Evolutionary conservation across 257 asterid genomes (phyloP).

Genomic region (Solanum verrucosum): DNA sequence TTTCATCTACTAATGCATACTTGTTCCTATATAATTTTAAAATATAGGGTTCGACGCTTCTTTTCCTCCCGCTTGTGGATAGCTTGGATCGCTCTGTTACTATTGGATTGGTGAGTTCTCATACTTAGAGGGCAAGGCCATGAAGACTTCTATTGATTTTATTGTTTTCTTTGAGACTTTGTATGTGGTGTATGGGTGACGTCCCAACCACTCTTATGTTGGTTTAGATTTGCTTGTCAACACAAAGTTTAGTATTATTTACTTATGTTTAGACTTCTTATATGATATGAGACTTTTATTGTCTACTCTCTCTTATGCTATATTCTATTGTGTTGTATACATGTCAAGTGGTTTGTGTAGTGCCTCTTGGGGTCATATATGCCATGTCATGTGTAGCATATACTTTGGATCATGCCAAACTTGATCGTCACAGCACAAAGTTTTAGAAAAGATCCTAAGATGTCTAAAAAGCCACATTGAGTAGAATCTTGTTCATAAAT

Average conservation of each 20-base stretch:
- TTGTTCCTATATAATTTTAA: background rate
- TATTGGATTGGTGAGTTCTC: background rate
- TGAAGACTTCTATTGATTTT: background rate
- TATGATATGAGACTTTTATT: background rate
- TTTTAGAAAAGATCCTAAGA: background rate
- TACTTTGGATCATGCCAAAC: background rate
- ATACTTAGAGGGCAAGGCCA: background rate
- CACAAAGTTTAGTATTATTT: background rate
- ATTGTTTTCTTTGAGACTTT: background rate
- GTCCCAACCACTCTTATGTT: background rate
- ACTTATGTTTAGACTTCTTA: too few species aligned
- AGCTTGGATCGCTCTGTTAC: background rate
- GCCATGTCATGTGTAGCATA: background rate
- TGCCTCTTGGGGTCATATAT: background rate
- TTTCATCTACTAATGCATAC: background rate
- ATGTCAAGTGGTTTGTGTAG: background rate
- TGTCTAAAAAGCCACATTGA: background rate
- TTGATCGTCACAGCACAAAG: background rate
- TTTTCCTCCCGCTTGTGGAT: background rate
- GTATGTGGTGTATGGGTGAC: background rate
- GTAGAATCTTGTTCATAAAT: too few species aligned
- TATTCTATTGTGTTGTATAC: background rate
- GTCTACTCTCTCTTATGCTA: background rate
- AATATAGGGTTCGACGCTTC: background rate
- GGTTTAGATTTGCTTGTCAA: too few species aligned